phyloP scores from a whole-genome alignment of 2,329 filamentous ascomycete species.

The Stachybotrys elegans region DNA sequence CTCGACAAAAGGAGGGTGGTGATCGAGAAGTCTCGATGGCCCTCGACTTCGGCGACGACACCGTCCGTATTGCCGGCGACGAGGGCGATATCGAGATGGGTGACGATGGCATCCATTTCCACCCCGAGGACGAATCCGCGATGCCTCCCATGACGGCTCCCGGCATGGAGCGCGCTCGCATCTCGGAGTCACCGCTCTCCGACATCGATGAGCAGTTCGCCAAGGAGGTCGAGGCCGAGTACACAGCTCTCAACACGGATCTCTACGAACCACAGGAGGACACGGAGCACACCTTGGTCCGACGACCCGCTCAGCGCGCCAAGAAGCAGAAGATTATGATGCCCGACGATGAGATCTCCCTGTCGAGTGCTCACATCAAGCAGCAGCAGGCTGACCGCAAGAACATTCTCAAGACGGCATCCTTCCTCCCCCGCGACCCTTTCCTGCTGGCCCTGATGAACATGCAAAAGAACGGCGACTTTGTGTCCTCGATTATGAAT shows the following conservation, averaged over 20 bases:
- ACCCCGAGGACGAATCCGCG: constrained; percentile 55
- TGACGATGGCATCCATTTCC: constrained; percentile 60
- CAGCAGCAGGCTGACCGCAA: constrained; percentile 81
- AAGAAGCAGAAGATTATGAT: constrained; percentile 74
- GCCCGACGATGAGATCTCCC: constrained; percentile 75
- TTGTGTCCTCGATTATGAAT: constrained; percentile 81
- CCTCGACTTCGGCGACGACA: constrained; percentile 48
- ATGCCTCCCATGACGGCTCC: constrained; percentile 43
- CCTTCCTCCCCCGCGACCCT: constrained; percentile 82
- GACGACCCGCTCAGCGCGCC: constrained; percentile 65
- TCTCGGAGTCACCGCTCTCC: constrained; percentile 66
- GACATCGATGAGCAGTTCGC: constrained; percentile 62
- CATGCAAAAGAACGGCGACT: constrained; percentile 85
- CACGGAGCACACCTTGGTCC: constrained; percentile 53
- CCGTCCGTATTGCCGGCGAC: constrained; percentile 56
- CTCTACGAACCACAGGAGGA: constrained; percentile 59
- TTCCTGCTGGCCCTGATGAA: constrained; percentile 83
- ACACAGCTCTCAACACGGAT: constrained; percentile 48
- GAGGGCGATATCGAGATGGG: constrained; percentile 60
- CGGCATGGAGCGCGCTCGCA: constrained; percentile 51
- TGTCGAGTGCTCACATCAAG: constrained; percentile 74
- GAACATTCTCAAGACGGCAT: constrained; percentile 76
- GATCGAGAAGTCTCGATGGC: constrained; percentile 52
- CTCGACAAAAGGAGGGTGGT: constrained; percentile 50
- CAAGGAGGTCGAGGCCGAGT: constrained; percentile 54